Evolutionary conservation across 257 asterid genomes (phyloP), one percentile per base, ranked within the genome.

Genomic region (Capsicum baccatum): DNA sequence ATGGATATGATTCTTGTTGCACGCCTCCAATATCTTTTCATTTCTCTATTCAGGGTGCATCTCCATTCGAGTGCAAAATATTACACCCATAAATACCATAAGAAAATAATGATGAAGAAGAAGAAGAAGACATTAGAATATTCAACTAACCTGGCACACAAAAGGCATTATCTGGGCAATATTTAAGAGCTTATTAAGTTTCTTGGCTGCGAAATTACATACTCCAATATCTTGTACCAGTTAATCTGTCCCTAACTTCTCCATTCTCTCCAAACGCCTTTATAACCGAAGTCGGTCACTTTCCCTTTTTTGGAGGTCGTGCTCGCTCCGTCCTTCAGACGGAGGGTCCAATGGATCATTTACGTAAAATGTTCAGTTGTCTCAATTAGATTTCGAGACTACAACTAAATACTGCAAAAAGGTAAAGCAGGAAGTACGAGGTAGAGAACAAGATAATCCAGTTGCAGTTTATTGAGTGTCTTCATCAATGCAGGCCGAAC

Each of bases 41-140:
- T 94, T 93, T 80, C 97, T 93, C 98, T 97, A 94, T 35, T 97
- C 96, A 4, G 97, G 94, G 81, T 94, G 97, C 97, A 93, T 94
- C 90, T 94, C 98, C 97, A 93, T 91, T 95, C 92, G 71, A 47
- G 74, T 39, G 13, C 19, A 63, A 1, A 54, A 37, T 10, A 12
- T 21, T 13, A 6, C 8, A 26, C 26, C 44, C 60, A 12, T 6
- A 74, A 74, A 11, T 52, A 21, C 62, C 26, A 26, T 26, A 26
- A 26, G 7, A 11, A 19, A 1, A 50, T 13, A 8, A 66, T 26
- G 26, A 26, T 26, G 26, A 26, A 6, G n/a, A 71, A 11, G 6
- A 7, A 9, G 7, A 10, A 8, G 42, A n/a, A 2, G 39, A 11
- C 39, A n/a, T 73, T 19, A n/a, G 6, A 13, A 59, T 37, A 21